Evolutionary conservation across 2,329 filamentous ascomycete genomes (phyloP), one percentile per base, ranked within the genome.

Genomic region (Ramularia endophylla): DNA sequence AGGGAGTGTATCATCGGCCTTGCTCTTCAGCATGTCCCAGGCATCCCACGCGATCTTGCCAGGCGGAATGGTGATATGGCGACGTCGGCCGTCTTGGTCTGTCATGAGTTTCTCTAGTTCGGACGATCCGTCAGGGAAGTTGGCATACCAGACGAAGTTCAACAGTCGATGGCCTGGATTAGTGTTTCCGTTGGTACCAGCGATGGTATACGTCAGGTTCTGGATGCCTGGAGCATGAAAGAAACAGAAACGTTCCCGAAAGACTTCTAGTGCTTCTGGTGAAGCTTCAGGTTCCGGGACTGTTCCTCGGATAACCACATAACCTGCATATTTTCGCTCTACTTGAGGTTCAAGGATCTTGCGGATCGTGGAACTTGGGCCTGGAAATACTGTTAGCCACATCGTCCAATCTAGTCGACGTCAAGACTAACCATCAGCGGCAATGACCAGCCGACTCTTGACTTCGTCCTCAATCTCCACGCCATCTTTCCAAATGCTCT

Each of bases 81-180:
- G 64, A 4, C 53, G 47, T 5, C 56, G 47, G 7, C 66, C 66
- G n/a, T 66, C 51, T 11, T 59, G 48, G 46, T 72, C 68, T 1
- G 69, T 72, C 57, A 73, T 65, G 8, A 70, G 47, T 4, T 63
- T 63, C 6, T 55, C 52, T 22, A 70, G 60, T 33, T 67, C 65
- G 2, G 55, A 36, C 0, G 62, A 64, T 7, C 53, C 57, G 12
- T 65, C 59, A 1, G 59, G 50, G 12, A 66, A 57, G 45, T 70
- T 67, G 34, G 55, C 61, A 52, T 72, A 74, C 60, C 67, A 71
- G 2, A 72, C 65, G 39, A 65, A 71, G 45, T 72, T 72, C 34
- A 72, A 55, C 5, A 69, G 62, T 4, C 67, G 65, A n/a, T 67
- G 50, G 3, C 65, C 67, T 0, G 59, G 57, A 12, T 58, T 53